Evolutionary conservation across 2,329 filamentous ascomycete species (phyloP), one percentile per base, ranked within the genome.

Genomic region (Dothideomycetes sp.): DNA sequence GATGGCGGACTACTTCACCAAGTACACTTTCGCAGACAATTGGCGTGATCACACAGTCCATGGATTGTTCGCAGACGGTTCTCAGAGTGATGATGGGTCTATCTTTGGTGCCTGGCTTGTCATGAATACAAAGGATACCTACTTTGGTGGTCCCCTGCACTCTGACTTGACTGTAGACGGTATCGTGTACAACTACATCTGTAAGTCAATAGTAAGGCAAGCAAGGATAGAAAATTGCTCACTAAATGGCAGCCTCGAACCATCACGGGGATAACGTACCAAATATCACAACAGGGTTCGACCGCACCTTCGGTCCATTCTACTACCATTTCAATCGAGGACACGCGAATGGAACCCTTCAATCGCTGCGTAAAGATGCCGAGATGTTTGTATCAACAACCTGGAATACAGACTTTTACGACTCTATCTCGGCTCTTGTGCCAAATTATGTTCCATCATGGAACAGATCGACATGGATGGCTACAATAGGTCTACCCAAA

Each of bases 261-360:
- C 75, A 80, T 46, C 75, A 80, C 39, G 75, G 77, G 4, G 72
- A 74, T 43, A 70, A 72, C 31, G 75, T 72, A 11, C 75, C 77
- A 4, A 78, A 79, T 47, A 79, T 81, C 48, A 77, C 72, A 1
- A 55, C 75, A 45, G 77, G 77, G 1, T 79, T 79, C 46, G 76
- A 80, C 48, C 66, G 76, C 2, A 80, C 77, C 0, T 79, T 79
- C 49, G 77, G 77, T 2, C 77, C 76, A 4, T 69, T 73, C 52
- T 79, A 70, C 49, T 80, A 71, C 49, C 65, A 78, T 50, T 81
- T 80, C 61, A 81, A 79, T 54, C 67, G 68, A 37, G 72, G 72
- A 9, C 57, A 63, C 2, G 56, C 62, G 0, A 64, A 64, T 5
- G 61, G 65, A 2, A 56, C 62, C 4, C 59, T 75, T 33, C 53